A percentile compares a stretch with the other conserved stretches of the same genome.
Conservation (phyloP, 2,329 filamentous ascomycete species). For the Ophioceras dolichostomum region DNA sequence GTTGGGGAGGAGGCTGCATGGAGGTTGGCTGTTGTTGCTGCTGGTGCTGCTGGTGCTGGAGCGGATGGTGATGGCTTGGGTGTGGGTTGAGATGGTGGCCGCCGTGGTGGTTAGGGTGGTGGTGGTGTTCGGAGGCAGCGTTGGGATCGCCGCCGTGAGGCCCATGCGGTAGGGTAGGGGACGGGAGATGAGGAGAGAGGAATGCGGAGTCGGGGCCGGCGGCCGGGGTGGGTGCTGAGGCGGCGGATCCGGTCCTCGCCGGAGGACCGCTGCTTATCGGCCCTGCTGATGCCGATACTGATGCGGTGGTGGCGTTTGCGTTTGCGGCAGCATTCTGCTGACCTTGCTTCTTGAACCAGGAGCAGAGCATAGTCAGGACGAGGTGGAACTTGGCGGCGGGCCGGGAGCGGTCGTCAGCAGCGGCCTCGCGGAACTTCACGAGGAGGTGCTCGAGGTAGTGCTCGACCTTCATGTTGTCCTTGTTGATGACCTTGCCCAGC, state of each 20-base stretch:
- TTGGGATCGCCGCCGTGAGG: too few relatives aligned
- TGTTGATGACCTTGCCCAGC: constrained; percentile 57
- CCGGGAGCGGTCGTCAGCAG: constrained; percentile 49
- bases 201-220: too few relatives aligned
- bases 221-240: constrained; percentile 2
- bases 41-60: constrained; percentile 10
- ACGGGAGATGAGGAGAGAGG: too few relatives aligned
- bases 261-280: not conserved
- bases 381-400: constrained; percentile 59
- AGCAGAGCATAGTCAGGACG: constrained; percentile 56
- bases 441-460: constrained; percentile 60
- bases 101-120: too few relatives aligned
- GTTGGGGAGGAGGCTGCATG: constrained; percentile 9
- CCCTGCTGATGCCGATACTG: not conserved
- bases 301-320: not conserved
- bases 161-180: too few relatives aligned
- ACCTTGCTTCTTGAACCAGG: constrained; percentile 48
- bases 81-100: too few relatives aligned
- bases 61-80: constrained; percentile 4
- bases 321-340: not conserved
- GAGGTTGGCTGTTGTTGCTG: constrained; percentile 14
- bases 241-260: not conserved
- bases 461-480: constrained; percentile 51
- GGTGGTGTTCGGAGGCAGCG: too few relatives aligned
- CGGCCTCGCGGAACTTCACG: constrained; percentile 52